These are phyloP conservation scores for Quercus rubra DNA, from an alignment of 306 rosid genomes.

Conservation along the genomic window DNA sequence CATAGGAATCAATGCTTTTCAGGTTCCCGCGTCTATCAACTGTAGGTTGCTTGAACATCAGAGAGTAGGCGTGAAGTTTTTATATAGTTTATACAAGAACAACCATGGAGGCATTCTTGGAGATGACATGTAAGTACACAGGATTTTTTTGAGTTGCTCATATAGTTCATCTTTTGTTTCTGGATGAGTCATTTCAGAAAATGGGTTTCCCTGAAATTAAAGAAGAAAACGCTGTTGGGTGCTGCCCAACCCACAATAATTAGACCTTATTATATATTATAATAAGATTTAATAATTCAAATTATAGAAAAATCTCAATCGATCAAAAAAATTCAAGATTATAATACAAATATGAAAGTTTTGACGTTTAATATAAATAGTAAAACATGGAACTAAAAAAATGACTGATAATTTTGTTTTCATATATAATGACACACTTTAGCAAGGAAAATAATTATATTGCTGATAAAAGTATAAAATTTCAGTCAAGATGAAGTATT, in stretches of 20 bases:
- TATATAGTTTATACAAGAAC: slow-evolving; percentile 69
- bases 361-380: no score
- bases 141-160: neutral
- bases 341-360: no score
- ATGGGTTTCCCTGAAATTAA: neutral
- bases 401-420: no score
- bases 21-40: slow-evolving; percentile 92
- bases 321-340: no score
- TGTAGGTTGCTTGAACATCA: slow-evolving; percentile 92
- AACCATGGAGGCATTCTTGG: slow-evolving; percentile 96
- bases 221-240: neutral
- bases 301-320: no score
- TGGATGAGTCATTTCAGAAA: neutral
- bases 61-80: slow-evolving; percentile 75
- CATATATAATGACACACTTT: no score
- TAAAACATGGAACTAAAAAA: no score
- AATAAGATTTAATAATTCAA: no score
- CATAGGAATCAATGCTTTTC: slow-evolving; percentile 21
- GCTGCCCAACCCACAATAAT: neutral
- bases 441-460: no score
- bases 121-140: slow-evolving; percentile 77
- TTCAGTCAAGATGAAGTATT: no score
- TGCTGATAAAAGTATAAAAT: no score
- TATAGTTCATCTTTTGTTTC: neutral
- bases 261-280: no score